Evolutionary conservation across 805 yeast species (phyloP), one percentile per base, ranked within the genome.

Genomic region (Komagataella pseudopastoris): DNA sequence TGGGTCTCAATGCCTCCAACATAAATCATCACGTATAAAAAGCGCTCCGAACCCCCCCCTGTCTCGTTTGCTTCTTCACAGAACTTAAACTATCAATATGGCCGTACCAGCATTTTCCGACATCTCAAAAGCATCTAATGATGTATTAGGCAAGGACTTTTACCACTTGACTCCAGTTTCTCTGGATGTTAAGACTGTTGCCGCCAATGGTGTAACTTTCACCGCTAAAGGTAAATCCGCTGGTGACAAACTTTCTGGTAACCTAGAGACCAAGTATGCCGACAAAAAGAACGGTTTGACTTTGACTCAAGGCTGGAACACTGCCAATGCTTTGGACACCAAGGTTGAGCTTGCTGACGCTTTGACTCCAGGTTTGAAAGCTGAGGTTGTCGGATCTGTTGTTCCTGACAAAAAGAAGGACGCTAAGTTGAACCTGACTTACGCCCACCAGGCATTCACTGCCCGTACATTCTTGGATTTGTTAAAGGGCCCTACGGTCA

Each of bases 221-320:
- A 79, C 93, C 64, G 87, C 88, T 66, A 88, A 88, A 77, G 96
- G 96, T 69, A 89, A 88, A 75, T 76, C 83, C 57, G 77, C 83
- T 63, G 87, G 82, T 65, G 83, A 85, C 66, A 74, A 95, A 61
- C 81, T 93, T 60, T 81, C 90, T 56, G 95, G 96, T 60, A 80
- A 85, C 65, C 74, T 93, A 54, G 98, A 93, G 73, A 86, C 95
- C 63, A 88, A 87, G 77, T 87, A 84, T 77, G 72, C 86, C 56
- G 99, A 93, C 81, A 88, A 88, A 78, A 78, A 89, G 56, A 76
- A 93, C 56, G 97, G 97, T 58, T 76, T 93, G 65, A 81, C 96
- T 58, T 75, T 93, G 66, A 89, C 96, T 60, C 98, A 93, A 78
- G 96, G 96, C 67, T 90, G 98, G 96, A 84, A 90, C 75, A 88